A percentile compares a stretch with the other conserved stretches of the same genome.
These are phyloP conservation scores for Schizosaccharomyces lindneri DNA, from an alignment of 805 yeast species.

Conservation along the genomic window DNA sequence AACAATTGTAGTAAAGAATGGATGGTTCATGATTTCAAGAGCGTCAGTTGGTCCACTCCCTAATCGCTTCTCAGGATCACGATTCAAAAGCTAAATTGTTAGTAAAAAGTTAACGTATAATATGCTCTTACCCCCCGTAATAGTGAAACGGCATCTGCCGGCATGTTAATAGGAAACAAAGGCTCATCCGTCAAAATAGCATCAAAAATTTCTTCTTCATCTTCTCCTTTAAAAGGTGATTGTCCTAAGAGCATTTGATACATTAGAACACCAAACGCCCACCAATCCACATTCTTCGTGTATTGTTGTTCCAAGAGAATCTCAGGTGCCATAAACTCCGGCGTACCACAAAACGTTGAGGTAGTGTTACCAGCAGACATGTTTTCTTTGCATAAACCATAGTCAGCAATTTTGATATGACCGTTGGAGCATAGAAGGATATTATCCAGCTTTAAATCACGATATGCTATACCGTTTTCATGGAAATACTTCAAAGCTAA, in stretches of 20 bases:
- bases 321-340: slow-evolving; percentile 97
- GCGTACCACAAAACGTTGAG: slow-evolving; percentile 93
- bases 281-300: slow-evolving; percentile 92
- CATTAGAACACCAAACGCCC: slow-evolving; percentile 94
- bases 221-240: slow-evolving; percentile 92
- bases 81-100: slow-evolving; percentile 79
- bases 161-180: slow-evolving; percentile 88
- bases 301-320: slow-evolving; percentile 79
- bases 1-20: slow-evolving; percentile 73
- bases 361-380: slow-evolving; percentile 73
- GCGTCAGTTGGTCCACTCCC: slow-evolving; percentile 80
- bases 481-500: slow-evolving; percentile 80
- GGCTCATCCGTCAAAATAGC: slow-evolving; percentile 94
- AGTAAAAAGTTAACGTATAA: slow-evolving; percentile 24
- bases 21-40: slow-evolving; percentile 74
- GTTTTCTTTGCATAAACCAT: slow-evolving; percentile 84
- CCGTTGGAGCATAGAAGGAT: slow-evolving; percentile 72
- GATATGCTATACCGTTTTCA: slow-evolving; percentile 82
- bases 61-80: slow-evolving; percentile 84
- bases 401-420: slow-evolving; percentile 89
- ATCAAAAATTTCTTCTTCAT: slow-evolving; percentile 87
- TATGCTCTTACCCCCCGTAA: background rate
- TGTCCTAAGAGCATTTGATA: slow-evolving; percentile 92
- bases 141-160: slow-evolving; percentile 56
- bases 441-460: slow-evolving; percentile 89